Base-by-base conservation (phyloP, 768 basidiomycete genomes). In the Leccinum incarnatum region DNA sequence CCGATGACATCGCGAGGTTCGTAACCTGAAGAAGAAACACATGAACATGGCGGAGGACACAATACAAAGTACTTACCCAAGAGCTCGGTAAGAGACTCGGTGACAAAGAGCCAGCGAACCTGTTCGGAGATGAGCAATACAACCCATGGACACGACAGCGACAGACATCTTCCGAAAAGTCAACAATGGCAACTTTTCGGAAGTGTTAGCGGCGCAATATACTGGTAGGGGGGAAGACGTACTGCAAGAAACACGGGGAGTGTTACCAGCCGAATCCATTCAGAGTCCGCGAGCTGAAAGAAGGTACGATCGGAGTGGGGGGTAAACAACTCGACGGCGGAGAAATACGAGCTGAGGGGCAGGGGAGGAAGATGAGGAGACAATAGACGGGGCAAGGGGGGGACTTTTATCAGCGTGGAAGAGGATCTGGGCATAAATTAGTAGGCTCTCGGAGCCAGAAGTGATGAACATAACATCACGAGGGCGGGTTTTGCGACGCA, bases 171-270 rank as follows among this genome's bases (percentile, higher is more conserved):
- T 87, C 81, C 4, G 87, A 84, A 72, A 91, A 91, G 73, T 93
- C 90, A 53, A 90, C 85, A 65, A 91, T 92, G 19, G 84, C 88
- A 60, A 92, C 90, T 91, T 67, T 7, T 23, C 51, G 23, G 12
- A 21, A 12, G 32, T 17, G 37, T 72, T 21, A 71, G 62, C 40
- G 14, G n/a, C 17, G 15, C 4, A 30, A 21, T 25, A 17, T 15
- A n/a, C 9, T n/a, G 47, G 47, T 27, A 25, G 45, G 56, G 42
- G 19, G 45, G 61, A 58, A 12, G 36, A 82, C 87, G 54, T 59
- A 91, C 90, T 91, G 81, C 90, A 92, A 30, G 90, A 92, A 40
- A 91, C 79, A 64, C 81, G 82, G 48, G 87, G 86, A n/a, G 80
- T 78, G 23, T 66, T 67, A 19, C 48, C 36, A 1, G 57, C 59